Conservation (phyloP, 768 basidiomycete genomes). For the Podaxis sp. region DNA sequence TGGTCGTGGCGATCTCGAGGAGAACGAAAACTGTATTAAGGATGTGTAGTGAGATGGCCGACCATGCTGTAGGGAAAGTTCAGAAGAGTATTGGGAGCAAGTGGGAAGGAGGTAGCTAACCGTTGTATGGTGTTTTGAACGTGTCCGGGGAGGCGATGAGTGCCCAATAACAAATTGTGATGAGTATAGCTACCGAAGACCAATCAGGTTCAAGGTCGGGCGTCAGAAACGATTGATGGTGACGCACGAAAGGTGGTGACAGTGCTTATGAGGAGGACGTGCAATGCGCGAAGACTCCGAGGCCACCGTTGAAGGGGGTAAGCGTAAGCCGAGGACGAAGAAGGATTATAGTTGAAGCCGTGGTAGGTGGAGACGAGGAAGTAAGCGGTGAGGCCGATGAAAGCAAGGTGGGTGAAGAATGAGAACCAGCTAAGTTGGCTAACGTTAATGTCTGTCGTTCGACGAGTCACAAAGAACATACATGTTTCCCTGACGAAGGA, state of each 20-base stretch:
- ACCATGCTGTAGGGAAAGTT: slow-evolving; percentile 45
- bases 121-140: slow-evolving; percentile 27
- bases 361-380: slow-evolving; percentile 61
- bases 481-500: slow-evolving; percentile 13
- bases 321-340: slow-evolving; percentile 26
- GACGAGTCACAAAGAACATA: not conserved
- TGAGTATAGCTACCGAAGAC: slow-evolving; percentile 51
- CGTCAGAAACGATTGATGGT: not conserved
- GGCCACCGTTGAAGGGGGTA: slow-evolving; percentile 66
- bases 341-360: slow-evolving; percentile 29
- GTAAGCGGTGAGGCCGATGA: slow-evolving; percentile 62
- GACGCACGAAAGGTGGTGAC: slow-evolving; percentile 58
- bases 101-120: slow-evolving; percentile 1
- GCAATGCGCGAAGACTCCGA: slow-evolving; percentile 50
- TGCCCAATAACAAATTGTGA: slow-evolving; percentile 65
- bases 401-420: slow-evolving; percentile 66
- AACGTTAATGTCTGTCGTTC: not conserved
- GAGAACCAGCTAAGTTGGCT: slow-evolving; percentile 49
- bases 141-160: slow-evolving; percentile 45
- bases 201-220: not conserved
- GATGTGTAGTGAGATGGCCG: slow-evolving; percentile 56
- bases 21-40: slow-evolving; percentile 58
- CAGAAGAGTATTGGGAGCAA: not conserved
- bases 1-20: slow-evolving; percentile 56
- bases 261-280: slow-evolving; percentile 51